Percentiles rank a stretch among this genome's conserved stretches.
These are phyloP conservation scores for Nannizziopsis arthrosporioides DNA, from an alignment of 2,329 filamentous ascomycete genomes.

Conservation along the genomic window DNA sequence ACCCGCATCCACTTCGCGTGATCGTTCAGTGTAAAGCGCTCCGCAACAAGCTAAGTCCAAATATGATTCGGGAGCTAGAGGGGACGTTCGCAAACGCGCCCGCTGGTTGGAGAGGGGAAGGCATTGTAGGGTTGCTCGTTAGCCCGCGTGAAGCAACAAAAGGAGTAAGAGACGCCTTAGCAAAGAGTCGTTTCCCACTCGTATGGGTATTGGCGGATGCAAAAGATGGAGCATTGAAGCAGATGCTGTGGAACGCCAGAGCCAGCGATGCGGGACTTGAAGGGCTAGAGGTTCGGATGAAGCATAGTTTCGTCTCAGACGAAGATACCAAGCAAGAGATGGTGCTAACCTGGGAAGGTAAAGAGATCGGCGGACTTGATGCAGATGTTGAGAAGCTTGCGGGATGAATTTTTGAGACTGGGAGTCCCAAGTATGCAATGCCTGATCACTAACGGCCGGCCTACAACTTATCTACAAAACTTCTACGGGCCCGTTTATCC, in stretches of 20 bases:
- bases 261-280: slow-evolving; percentile 30
- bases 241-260: slow-evolving; percentile 36
- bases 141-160: slow-evolving; percentile 60
- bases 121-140: slow-evolving; percentile 60
- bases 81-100: slow-evolving; percentile 67
- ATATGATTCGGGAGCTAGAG: slow-evolving; percentile 37
- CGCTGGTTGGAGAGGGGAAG: slow-evolving; percentile 53
- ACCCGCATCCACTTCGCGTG: slow-evolving; percentile 29
- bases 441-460: too few relatives aligned
- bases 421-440: too few relatives aligned
- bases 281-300: slow-evolving; percentile 29
- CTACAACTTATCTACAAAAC: too few relatives aligned
- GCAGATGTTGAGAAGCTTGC: not conserved
- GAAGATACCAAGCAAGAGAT: slow-evolving; percentile 19
- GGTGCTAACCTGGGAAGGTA: slow-evolving; percentile 28
- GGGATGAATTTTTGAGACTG: not conserved
- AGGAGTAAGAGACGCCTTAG: slow-evolving; percentile 63
- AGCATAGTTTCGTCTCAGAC: slow-evolving; percentile 18
- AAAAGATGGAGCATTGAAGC: slow-evolving; percentile 26
- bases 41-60: slow-evolving; percentile 33
- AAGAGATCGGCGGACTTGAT: slow-evolving; percentile 18
- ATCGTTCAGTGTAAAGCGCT: slow-evolving; percentile 39
- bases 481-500: too few relatives aligned
- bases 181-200: slow-evolving; percentile 56
- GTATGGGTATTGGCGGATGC: slow-evolving; percentile 44